These are phyloP conservation scores for Sporothrix curviconia DNA, from an alignment of 2,329 filamentous ascomycete genomes.

Conservation along the genomic window DNA sequence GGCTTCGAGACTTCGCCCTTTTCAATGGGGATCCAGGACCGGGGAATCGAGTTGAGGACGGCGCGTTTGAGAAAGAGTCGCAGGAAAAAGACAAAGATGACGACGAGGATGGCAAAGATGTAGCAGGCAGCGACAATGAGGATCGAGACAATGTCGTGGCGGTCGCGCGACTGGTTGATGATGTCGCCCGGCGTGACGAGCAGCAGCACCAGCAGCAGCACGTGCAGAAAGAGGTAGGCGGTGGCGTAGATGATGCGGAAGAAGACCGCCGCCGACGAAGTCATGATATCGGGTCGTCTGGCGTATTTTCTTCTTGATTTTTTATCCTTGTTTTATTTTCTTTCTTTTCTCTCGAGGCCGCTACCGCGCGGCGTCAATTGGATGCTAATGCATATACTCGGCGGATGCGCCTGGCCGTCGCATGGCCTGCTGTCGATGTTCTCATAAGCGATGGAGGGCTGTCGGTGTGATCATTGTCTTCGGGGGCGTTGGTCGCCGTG, in stretches of 20 bases:
- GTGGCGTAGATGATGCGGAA: constrained; percentile 77
- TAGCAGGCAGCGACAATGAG: constrained; percentile 75
- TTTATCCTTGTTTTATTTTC: not conserved
- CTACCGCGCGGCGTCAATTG: not conserved
- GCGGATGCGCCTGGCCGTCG: not conserved
- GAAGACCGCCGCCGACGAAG: constrained; percentile 44
- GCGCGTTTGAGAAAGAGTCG: constrained; percentile 83
- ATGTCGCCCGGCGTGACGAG: constrained; percentile 74
- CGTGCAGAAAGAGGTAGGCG: constrained; percentile 68
- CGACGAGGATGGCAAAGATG: constrained; percentile 61
- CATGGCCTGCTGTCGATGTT: constrained; percentile 1
- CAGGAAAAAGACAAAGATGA: constrained; percentile 70
- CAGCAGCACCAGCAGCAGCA: constrained; percentile 66
- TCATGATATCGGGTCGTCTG: constrained; percentile 27
- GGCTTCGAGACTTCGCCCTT: constrained; percentile 71
- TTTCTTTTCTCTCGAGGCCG: not conserved
- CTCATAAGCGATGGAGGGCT: not conserved
- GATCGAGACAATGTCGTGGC: constrained; percentile 67
- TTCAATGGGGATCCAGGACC: constrained; percentile 77
- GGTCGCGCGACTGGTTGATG: constrained; percentile 67
- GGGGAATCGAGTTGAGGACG: constrained; percentile 75
- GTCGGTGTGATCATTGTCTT: not conserved
- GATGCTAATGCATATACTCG: constrained; percentile 4
- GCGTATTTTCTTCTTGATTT: not conserved
- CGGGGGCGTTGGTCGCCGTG: not conserved